phyloP scores from a whole-genome alignment of 257 asterid species.

The Voacanga thouarsii region DNA sequence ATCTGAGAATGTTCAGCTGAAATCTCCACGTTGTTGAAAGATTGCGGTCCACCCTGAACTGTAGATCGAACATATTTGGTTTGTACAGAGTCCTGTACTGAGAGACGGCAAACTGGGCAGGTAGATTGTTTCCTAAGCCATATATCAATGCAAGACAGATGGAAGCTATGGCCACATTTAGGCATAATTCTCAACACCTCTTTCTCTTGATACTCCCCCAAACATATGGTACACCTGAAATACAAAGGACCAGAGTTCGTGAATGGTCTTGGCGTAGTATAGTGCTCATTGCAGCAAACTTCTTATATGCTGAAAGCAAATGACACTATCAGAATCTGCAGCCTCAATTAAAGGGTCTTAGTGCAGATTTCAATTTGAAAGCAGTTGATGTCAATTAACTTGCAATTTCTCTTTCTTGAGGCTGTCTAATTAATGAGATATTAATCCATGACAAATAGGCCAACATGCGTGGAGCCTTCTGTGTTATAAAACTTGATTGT shows the following conservation, averaged over 20 bases:
- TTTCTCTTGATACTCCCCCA: slow-evolving; percentile 75
- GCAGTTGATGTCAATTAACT: neutral
- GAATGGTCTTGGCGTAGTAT: neutral
- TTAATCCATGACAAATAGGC: neutral
- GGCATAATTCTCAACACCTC: slow-evolving; percentile 85
- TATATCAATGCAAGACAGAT: slow-evolving; percentile 71
- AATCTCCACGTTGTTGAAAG: slow-evolving; percentile 42
- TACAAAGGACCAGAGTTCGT: slow-evolving; percentile 18
- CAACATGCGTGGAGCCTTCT: neutral
- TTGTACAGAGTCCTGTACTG: slow-evolving; percentile 50
- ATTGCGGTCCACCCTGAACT: slow-evolving; percentile 30
- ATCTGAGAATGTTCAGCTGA: slow-evolving; percentile 46
- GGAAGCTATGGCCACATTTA: slow-evolving; percentile 79
- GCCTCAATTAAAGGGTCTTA: neutral
- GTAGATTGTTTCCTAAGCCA: slow-evolving; percentile 88
- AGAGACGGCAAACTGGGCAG: slow-evolving; percentile 87
- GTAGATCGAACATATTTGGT: slow-evolving; percentile 32
- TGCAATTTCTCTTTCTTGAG: neutral
- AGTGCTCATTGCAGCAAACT: neutral
- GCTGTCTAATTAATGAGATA: neutral
- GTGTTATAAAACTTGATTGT: neutral
- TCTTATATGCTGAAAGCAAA: neutral
- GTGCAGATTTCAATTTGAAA: neutral
- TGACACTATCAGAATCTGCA: neutral
- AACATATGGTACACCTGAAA: slow-evolving; percentile 72